A percentile compares a stretch with the other conserved stretches of the same genome.
These are phyloP conservation scores for Ensete glaucum DNA, from an alignment of 176 grass and related monocot species.

Conservation along the genomic window DNA sequence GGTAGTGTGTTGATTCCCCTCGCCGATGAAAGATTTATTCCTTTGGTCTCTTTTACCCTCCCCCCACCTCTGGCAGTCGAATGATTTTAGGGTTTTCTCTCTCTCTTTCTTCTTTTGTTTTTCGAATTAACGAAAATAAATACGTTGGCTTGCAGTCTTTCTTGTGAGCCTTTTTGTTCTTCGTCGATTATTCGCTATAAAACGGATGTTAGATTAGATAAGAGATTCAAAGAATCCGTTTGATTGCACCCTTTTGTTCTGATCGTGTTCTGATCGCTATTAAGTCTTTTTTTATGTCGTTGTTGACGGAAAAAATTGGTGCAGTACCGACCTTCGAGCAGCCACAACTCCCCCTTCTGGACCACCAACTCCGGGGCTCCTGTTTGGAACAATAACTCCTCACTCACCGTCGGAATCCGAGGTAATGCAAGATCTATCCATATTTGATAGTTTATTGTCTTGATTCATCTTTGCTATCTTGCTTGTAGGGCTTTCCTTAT, in stretches of 20 bases:
- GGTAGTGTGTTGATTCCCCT: constrained; percentile 18
- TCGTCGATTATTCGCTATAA: too few species aligned
- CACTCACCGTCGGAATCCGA: constrained; percentile 70
- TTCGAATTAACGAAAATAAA: too few species aligned
- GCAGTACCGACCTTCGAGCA: constrained; percentile 82
- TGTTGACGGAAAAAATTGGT: not conserved
- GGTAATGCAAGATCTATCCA: constrained; percentile 33
- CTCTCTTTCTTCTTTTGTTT: not conserved
- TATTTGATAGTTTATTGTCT: not conserved
- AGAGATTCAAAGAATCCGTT: too few species aligned
- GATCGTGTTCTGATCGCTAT: too few species aligned
- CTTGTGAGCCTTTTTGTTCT: too few species aligned
- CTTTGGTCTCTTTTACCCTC: not conserved
- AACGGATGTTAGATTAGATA: too few species aligned
- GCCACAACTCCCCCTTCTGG: constrained; percentile 60
- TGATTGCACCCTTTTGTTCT: too few species aligned
- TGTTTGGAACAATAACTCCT: constrained; percentile 93
- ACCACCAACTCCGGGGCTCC: constrained; percentile 95
- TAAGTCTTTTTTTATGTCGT: not conserved
- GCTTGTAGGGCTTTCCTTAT: too few species aligned
- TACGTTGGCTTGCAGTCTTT: too few species aligned
- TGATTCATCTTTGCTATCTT: not conserved
- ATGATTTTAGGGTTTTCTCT: not conserved
- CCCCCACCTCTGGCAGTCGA: not conserved
- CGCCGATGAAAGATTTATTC: not conserved